Evolutionary conservation across 2,329 filamentous ascomycete genomes (phyloP).

Genomic region (Trichoderma asperellum): DNA sequence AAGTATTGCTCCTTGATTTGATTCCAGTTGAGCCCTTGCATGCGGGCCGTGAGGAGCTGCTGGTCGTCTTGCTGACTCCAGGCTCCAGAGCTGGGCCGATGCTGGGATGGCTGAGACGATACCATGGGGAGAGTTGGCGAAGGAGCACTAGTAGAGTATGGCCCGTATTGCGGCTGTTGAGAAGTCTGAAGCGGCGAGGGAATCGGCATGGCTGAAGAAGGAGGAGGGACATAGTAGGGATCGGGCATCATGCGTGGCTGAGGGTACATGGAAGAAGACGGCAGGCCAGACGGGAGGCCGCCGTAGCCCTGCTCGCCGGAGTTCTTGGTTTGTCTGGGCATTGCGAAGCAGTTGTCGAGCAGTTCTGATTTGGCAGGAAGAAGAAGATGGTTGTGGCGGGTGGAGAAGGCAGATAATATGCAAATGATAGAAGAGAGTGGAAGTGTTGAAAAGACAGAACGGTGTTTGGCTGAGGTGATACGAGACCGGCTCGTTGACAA

Average conservation of each 20-base stretch:
- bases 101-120: slow-evolving; percentile 53
- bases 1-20: slow-evolving; percentile 79
- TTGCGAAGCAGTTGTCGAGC: slow-evolving; percentile 37
- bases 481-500: slow-evolving; percentile 29
- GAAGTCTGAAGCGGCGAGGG: slow-evolving; percentile 19
- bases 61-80: slow-evolving; percentile 79
- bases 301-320: slow-evolving; percentile 43
- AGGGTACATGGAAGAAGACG: slow-evolving; percentile 48
- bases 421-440: slow-evolving; percentile 1
- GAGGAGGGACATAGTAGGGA: slow-evolving; percentile 44
- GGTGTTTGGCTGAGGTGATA: slow-evolving; percentile 26
- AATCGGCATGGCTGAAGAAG: slow-evolving; percentile 24
- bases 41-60: slow-evolving; percentile 70
- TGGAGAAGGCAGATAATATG: slow-evolving; percentile 12
- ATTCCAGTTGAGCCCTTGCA: slow-evolving; percentile 79
- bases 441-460: slow-evolving; percentile 10
- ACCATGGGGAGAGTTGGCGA: slow-evolving; percentile 41
- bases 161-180: slow-evolving; percentile 43
- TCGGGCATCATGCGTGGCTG: slow-evolving; percentile 47
- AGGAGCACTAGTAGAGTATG: slow-evolving; percentile 44
- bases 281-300: slow-evolving; percentile 48
- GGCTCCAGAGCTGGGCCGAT: slow-evolving; percentile 64
- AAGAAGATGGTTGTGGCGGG: slow-evolving; percentile 12
- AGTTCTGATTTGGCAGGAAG: slow-evolving; percentile 6
- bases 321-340: slow-evolving; percentile 52